A percentile compares a stretch with the other conserved stretches of the same genome.
phyloP scores from a whole-genome alignment of 2,329 filamentous ascomycete genomes.

The Beauveria sp. region DNA sequence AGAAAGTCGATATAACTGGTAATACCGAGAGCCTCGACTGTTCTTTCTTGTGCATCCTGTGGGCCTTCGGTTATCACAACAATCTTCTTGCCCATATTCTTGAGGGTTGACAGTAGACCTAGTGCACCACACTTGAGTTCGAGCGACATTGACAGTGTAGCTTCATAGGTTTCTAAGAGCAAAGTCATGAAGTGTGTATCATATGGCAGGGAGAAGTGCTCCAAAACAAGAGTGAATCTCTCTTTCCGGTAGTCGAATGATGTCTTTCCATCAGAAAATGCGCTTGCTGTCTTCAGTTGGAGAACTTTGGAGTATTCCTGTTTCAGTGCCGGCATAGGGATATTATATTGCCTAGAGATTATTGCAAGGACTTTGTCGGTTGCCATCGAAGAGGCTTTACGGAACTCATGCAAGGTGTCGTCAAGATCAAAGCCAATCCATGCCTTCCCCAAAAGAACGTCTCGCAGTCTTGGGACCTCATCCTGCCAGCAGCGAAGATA shows the following conservation, averaged over 20 bases:
- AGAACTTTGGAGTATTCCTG: neutral
- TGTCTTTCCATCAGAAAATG: constrained; percentile 36
- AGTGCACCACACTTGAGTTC: neutral
- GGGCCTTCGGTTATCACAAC: constrained; percentile 39
- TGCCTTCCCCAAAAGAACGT: constrained; percentile 14
- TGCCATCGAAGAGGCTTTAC: constrained; percentile 29
- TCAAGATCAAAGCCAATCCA: constrained; percentile 43
- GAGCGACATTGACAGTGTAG: neutral
- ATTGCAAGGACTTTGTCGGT: constrained; percentile 22
- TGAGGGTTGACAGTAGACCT: constrained; percentile 26
- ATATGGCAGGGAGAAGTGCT: constrained; percentile 22
- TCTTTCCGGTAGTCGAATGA: constrained; percentile 35
- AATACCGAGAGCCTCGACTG: constrained; percentile 19
- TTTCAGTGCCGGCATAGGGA: neutral
- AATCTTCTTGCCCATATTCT: constrained; percentile 28
- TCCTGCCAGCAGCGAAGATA: neutral
- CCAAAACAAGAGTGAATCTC: constrained; percentile 18
- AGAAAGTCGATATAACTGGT: neutral
- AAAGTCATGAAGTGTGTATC: neutral
- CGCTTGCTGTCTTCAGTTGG: constrained; percentile 24
- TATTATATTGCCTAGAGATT: neutral
- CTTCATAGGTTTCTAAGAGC: neutral
- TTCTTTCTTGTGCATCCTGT: constrained; percentile 38
- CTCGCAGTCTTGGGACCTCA: constrained; percentile 2
- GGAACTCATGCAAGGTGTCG: constrained; percentile 40